Evolutionary conservation across 169 alveolate species (phyloP).

Genomic region (Toxoplasma gondii): DNA sequence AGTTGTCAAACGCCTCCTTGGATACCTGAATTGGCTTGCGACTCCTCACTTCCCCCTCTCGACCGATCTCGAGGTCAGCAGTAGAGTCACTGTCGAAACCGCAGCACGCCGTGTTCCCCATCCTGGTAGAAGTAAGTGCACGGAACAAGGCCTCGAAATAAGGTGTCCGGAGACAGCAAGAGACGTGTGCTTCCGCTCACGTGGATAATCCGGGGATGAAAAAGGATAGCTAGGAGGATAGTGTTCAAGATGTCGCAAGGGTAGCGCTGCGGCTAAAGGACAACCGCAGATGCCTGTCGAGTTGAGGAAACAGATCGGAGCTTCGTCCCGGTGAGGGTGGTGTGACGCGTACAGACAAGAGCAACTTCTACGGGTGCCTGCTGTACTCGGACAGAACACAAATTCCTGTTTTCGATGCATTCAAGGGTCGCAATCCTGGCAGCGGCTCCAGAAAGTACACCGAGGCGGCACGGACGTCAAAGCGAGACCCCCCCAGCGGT

Average conservation of each 20-base stretch:
- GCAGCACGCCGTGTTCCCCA: slow-evolving; percentile 59
- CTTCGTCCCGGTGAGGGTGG: no score
- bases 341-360: not conserved
- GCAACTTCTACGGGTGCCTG: not conserved
- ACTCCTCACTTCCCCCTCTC: slow-evolving; percentile 23
- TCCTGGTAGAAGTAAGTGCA: not conserved
- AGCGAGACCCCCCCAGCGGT: not conserved
- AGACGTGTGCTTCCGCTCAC: no score
- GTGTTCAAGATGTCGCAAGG: no score
- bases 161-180: not conserved
- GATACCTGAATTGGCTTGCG: not conserved
- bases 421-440: no score
- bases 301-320: no score
- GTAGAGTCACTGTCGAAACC: slow-evolving; percentile 41
- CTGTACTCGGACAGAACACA: no score
- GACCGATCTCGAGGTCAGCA: slow-evolving; percentile 27
- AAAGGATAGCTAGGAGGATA: no score
- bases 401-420: no score
- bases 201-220: no score
- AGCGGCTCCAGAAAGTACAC: no score
- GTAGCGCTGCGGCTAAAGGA: no score
- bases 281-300: no score
- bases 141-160: not conserved
- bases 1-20: not conserved
- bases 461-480: not conserved